phyloP scores from a whole-genome alignment of 768 basidiomycete genomes.

The Phylloporus arenicola region DNA sequence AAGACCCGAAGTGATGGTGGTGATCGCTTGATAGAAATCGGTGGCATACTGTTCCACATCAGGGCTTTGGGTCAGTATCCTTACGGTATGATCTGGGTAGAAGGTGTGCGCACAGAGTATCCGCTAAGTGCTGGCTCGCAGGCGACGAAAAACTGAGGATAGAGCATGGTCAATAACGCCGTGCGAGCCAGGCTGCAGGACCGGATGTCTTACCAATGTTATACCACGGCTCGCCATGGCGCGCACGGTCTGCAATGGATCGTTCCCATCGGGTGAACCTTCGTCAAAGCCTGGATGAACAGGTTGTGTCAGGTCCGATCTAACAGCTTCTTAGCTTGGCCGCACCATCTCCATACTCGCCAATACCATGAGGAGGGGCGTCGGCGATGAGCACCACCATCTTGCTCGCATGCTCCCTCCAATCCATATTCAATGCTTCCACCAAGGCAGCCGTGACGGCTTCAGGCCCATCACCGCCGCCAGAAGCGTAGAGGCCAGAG shows the following conservation, averaged over 20 bases:
- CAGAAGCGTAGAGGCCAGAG: conserved; percentile 78
- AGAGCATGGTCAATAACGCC: conserved; percentile 1
- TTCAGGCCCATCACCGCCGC: conserved; percentile 94
- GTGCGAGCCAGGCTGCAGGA: conserved; percentile 1
- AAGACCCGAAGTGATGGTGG: conserved; percentile 86
- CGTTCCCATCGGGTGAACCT: conserved; percentile 90
- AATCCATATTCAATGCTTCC: conserved; percentile 84
- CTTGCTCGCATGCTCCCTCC: conserved; percentile 84
- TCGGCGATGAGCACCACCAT: conserved; percentile 97
- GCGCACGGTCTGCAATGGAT: conserved; percentile 84
- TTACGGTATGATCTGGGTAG: conserved; percentile 5
- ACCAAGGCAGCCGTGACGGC: conserved; percentile 92
- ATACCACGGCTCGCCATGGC: conserved; percentile 88
- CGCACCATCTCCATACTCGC: conserved; percentile 93
- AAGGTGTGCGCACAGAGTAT: conserved; percentile 60
- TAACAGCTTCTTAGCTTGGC: conserved; percentile 1
- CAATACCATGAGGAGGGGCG: conserved; percentile 96
- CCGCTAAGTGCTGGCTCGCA: conserved; percentile 95
- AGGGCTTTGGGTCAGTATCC: conserved; percentile 12
- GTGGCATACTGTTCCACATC: conserved; percentile 63
- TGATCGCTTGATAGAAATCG: conserved; percentile 92
- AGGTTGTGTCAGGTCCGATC: conserved; percentile 11
- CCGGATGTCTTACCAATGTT: conserved; percentile 58
- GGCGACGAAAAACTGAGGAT: conserved; percentile 88
- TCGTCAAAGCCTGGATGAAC: conserved; percentile 73